These are phyloP conservation scores for Saccharomycopsis sp. DNA, from an alignment of 805 yeast genomes.

Conservation along the genomic window DNA sequence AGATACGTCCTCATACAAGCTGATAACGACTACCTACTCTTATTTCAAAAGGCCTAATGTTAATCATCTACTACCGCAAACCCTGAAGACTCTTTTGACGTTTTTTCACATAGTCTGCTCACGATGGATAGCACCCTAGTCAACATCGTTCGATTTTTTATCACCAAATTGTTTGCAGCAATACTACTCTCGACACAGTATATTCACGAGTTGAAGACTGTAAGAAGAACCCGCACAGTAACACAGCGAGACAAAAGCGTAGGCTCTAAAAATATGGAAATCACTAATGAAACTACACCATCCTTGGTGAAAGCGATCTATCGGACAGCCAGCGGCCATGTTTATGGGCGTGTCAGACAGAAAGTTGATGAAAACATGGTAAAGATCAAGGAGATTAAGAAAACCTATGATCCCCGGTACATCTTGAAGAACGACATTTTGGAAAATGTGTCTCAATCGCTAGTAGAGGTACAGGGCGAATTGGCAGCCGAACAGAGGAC, in stretches of 20 bases:
- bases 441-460: neutral
- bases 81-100: no score
- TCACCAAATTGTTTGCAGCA: neutral
- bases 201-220: neutral
- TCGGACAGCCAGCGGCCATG: neutral
- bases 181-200: neutral
- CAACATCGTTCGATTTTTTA: neutral
- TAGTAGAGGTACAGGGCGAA: neutral
- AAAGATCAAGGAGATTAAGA: neutral
- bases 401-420: neutral
- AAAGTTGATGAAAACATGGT: neutral
- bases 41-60: neutral
- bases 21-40: neutral
- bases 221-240: neutral
- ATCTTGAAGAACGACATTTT: neutral
- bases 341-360: neutral
- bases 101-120: no score
- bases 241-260: neutral
- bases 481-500: neutral
- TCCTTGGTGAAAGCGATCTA: neutral
- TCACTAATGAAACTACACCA: neutral
- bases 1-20: no score
- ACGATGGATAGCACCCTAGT: no score
- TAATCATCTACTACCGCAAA: neutral
- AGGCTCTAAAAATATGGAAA: no score